Conservation (phyloP, 2,329 filamentous ascomycete genomes). For the Penicillium italicum region DNA sequence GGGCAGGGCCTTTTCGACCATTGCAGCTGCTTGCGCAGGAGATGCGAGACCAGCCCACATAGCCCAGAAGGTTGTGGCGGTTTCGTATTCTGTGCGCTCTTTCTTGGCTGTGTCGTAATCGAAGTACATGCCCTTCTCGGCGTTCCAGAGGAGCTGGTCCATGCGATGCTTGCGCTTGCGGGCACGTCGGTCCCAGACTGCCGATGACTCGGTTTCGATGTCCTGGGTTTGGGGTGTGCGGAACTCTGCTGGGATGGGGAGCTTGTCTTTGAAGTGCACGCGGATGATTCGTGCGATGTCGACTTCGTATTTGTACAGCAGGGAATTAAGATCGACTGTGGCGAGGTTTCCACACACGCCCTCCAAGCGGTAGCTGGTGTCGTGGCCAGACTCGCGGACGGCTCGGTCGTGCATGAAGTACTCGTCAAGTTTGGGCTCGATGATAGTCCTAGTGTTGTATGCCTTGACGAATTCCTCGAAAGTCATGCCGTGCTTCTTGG, state of each 20-base stretch:
- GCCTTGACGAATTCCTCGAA: constrained; percentile 82
- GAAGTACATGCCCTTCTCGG: constrained; percentile 91
- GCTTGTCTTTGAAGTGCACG: constrained; percentile 74
- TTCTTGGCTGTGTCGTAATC: constrained; percentile 88
- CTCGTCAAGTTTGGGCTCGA: constrained; percentile 84
- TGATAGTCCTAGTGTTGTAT: constrained; percentile 74
- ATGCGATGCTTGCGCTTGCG: constrained; percentile 79
- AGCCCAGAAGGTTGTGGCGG: constrained; percentile 92
- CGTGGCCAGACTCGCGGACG: constrained; percentile 92
- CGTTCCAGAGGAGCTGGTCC: constrained; percentile 92
- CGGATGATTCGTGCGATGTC: constrained; percentile 88
- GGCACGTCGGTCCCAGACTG: constrained; percentile 84
- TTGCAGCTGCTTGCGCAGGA: constrained; percentile 76
- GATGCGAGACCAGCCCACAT: constrained; percentile 91
- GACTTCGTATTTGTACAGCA: constrained; percentile 94
- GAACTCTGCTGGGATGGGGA: constrained; percentile 80
- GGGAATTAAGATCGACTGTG: constrained; percentile 89
- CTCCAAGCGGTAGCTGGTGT: constrained; percentile 92
- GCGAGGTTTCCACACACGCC: constrained; percentile 81
- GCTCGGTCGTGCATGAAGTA: constrained; percentile 97
- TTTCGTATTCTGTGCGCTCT: constrained; percentile 79
- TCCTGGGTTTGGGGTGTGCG: constrained; percentile 63
- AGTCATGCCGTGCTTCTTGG: constrained; percentile 75
- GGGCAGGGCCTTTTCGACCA: constrained; percentile 78
- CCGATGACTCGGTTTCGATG: constrained; percentile 73